Evolutionary conservation across 495 filamentous ascomycete genomes (phyloP).

Genomic region (Entonaema liquescens): DNA sequence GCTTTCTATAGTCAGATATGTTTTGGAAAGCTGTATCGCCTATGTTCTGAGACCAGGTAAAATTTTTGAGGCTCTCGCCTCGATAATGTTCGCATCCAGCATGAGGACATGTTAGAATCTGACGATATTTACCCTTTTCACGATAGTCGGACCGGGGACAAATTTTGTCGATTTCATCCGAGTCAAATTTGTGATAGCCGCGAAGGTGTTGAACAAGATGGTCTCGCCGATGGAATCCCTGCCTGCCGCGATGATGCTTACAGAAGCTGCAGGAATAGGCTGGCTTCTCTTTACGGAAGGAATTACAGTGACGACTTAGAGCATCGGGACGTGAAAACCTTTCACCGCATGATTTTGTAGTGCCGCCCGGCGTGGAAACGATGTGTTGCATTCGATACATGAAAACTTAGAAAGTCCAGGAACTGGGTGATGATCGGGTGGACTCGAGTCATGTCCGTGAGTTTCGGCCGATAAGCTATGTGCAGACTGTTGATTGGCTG

Average conservation of each 20-base stretch:
- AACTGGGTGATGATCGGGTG: slow-evolving; percentile 12
- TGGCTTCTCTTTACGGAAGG: slow-evolving; percentile 19
- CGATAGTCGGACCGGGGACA: background rate
- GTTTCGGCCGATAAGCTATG: background rate
- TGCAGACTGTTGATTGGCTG: background rate
- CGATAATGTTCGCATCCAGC: slow-evolving; percentile 23
- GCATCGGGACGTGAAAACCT: slow-evolving; percentile 44
- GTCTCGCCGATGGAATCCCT: slow-evolving; percentile 50
- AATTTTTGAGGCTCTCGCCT: slow-evolving; percentile 13
- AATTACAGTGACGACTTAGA: slow-evolving; percentile 41
- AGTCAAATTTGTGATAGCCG: slow-evolving; percentile 47
- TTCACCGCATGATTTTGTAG: slow-evolving; percentile 29
- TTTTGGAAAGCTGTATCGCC: slow-evolving; percentile 28
- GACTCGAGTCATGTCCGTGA: background rate
- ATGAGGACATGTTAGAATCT: slow-evolving; percentile 6
- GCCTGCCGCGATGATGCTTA: slow-evolving; percentile 45
- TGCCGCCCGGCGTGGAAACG: background rate
- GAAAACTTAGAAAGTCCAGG: background rate
- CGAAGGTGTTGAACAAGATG: slow-evolving; percentile 50
- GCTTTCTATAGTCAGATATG: slow-evolving; percentile 43
- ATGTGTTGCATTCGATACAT: slow-evolving; percentile 36
- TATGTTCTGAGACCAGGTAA: background rate
- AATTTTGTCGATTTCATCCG: slow-evolving; percentile 18
- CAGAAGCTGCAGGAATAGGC: slow-evolving; percentile 45
- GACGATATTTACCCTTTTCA: background rate